Conservation (phyloP, 2,329 filamentous ascomycete genomes). For the Claviceps sp. region DNA sequence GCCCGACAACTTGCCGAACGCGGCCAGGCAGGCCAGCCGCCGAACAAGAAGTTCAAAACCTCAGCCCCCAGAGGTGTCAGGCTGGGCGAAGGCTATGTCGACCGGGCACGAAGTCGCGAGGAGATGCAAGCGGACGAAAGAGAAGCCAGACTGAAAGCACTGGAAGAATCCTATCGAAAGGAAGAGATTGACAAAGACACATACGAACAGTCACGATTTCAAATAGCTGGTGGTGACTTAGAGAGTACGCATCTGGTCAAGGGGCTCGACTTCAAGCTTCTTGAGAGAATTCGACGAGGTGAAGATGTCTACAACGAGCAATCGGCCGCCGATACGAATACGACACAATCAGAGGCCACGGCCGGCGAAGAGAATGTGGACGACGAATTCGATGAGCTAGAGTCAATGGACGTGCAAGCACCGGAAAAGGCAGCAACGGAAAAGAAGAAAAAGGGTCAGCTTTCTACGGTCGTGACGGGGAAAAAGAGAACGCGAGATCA, state of each 20-base stretch:
- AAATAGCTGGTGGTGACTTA: conserved; percentile 74
- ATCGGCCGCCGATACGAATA: conserved; percentile 7
- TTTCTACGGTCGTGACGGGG: conserved; percentile 41
- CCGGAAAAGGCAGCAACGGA: conserved; percentile 35
- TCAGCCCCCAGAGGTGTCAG: conserved; percentile 73
- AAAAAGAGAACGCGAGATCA: conserved; percentile 53
- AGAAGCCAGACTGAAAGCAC: conserved; percentile 55
- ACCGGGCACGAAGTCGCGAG: conserved; percentile 58
- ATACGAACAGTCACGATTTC: conserved; percentile 59
- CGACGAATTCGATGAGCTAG: conserved; percentile 49
- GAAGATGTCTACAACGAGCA: conserved; percentile 48
- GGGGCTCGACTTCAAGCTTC: conserved; percentile 73
- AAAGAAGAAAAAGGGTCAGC: conserved; percentile 44
- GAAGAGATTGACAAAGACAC: conserved; percentile 71
- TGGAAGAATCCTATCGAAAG: conserved; percentile 72
- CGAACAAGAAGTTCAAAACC: conserved; percentile 62
- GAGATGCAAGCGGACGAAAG: conserved; percentile 39
- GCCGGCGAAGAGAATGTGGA: conserved; percentile 35
- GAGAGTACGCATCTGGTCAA: conserved; percentile 79
- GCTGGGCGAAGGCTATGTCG: conserved; percentile 68
- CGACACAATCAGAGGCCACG: conserved; percentile 17
- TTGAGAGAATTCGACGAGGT: conserved; percentile 54
- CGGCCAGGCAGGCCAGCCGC: conserved; percentile 38
- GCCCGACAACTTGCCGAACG: conserved; percentile 72
- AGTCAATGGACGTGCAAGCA: conserved; percentile 39